phyloP scores from a whole-genome alignment of 331 rosid species.

The Arachis monticola region DNA sequence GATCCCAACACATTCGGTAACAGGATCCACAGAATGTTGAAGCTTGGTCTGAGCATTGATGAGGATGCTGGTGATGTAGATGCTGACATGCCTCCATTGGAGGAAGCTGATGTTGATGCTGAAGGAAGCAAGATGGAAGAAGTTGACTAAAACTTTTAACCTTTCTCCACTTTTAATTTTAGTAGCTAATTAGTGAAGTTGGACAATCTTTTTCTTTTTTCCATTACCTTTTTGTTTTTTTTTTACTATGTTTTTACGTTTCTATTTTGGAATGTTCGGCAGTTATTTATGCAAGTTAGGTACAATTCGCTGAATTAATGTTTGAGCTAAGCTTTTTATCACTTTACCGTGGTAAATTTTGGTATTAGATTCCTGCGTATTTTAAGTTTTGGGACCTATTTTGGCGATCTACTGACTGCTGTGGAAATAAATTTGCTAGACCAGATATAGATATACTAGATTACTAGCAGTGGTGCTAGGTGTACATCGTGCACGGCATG shows the following conservation, averaged over 20 bases:
- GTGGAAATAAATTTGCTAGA: neutral
- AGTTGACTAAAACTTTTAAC: conserved; percentile 55
- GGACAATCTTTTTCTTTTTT: neutral
- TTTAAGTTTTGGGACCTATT: neutral
- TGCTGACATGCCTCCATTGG: conserved; percentile 82
- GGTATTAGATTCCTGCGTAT: neutral
- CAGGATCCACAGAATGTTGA: conserved; percentile 91
- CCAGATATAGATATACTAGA: no score
- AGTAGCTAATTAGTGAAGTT: conserved; percentile 6
- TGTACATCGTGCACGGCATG: no score
- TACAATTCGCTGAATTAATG: neutral
- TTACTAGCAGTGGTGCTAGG: no score
- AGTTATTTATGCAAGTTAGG: conserved; percentile 18
- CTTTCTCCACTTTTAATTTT: neutral
- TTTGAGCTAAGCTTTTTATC: neutral
- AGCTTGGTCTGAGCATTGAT: conserved; percentile 87
- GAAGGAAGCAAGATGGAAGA: conserved; percentile 97
- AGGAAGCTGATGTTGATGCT: conserved; percentile 79
- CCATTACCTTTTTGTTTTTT: neutral
- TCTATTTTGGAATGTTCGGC: neutral
- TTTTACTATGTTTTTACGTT: neutral
- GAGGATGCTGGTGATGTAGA: conserved; percentile 68
- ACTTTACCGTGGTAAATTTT: neutral
- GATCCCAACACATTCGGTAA: conserved; percentile 90
- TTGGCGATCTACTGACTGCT: neutral